Conservation (phyloP, 1,139 yeast genomes). For the Candida freyschussii region DNA sequence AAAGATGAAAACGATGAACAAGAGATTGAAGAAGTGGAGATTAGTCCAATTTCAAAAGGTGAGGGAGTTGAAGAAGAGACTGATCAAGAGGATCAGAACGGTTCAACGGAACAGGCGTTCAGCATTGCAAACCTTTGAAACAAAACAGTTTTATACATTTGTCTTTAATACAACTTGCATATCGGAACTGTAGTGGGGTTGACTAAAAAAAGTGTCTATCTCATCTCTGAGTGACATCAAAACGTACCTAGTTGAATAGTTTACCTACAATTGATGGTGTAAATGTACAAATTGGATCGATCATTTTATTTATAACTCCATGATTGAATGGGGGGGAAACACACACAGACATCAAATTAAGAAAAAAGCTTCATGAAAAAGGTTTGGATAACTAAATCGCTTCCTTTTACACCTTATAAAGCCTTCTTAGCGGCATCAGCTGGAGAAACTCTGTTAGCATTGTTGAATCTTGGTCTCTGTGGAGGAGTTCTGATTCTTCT, state of each 20-base stretch:
- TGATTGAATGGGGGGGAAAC: too few relatives aligned
- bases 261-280: too few relatives aligned
- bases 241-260: too few relatives aligned
- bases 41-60: conserved; percentile 15
- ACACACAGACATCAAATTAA: too few relatives aligned
- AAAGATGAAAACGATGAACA: conserved; percentile 23
- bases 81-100: conserved; percentile 2
- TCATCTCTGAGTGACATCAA: too few relatives aligned
- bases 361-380: too few relatives aligned
- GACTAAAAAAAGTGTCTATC: too few relatives aligned
- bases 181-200: too few relatives aligned
- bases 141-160: not conserved
- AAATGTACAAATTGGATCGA: too few relatives aligned
- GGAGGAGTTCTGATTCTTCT: conserved; percentile 99
- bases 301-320: too few relatives aligned
- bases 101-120: conserved; percentile 8
- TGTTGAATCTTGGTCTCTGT: conserved; percentile 97
- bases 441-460: conserved; percentile 95
- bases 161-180: too few relatives aligned
- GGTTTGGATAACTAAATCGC: too few relatives aligned
- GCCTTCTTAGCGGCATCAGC: conserved; percentile 98
- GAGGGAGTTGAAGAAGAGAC: conserved; percentile 1
- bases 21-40: conserved; percentile 11
- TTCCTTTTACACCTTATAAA: conserved; percentile 30
- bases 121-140: conserved; percentile 14